Conservation (phyloP, 805 yeast genomes). For the Millerozyma miso region DNA sequence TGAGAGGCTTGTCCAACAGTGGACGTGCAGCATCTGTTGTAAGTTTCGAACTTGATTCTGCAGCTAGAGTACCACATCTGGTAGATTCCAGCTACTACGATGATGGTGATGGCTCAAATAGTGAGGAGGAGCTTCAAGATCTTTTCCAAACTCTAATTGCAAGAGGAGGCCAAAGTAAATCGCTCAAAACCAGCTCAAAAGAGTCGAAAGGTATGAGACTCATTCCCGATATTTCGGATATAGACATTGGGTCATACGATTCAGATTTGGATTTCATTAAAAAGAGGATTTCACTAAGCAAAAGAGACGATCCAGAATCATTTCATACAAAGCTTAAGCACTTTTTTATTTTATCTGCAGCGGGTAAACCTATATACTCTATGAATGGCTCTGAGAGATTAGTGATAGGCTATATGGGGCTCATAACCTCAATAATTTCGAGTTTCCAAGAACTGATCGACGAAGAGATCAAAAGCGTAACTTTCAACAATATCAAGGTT, state of each 20-base stretch:
- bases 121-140: conserved; percentile 19
- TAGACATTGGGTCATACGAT: conserved; percentile 3
- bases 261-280: conserved; percentile 9
- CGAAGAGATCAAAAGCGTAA: conserved; percentile 47
- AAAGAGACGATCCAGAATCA: conserved; percentile 6
- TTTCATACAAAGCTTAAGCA: conserved; percentile 51
- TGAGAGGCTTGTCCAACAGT: not conserved
- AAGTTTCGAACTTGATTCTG: conserved; percentile 3
- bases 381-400: conserved; percentile 68
- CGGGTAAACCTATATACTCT: conserved; percentile 87
- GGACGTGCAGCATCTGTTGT: conserved; percentile 2
- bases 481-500: conserved; percentile 46
- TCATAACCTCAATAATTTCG: conserved; percentile 73
- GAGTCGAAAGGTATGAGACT: conserved; percentile 12
- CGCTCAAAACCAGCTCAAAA: not conserved
- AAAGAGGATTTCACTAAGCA: conserved; percentile 14
- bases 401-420: conserved; percentile 68
- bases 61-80: not conserved
- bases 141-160: conserved; percentile 19
- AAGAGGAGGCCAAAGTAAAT: conserved; percentile 6
- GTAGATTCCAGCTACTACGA: conserved; percentile 6
- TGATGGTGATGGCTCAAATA: not conserved
- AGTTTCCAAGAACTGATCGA: conserved; percentile 50
- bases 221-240: conserved; percentile 7
- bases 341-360: conserved; percentile 71